Evolutionary conservation across 2,329 filamentous ascomycete species (phyloP).

Genomic region (Hypocreales sp.): DNA sequence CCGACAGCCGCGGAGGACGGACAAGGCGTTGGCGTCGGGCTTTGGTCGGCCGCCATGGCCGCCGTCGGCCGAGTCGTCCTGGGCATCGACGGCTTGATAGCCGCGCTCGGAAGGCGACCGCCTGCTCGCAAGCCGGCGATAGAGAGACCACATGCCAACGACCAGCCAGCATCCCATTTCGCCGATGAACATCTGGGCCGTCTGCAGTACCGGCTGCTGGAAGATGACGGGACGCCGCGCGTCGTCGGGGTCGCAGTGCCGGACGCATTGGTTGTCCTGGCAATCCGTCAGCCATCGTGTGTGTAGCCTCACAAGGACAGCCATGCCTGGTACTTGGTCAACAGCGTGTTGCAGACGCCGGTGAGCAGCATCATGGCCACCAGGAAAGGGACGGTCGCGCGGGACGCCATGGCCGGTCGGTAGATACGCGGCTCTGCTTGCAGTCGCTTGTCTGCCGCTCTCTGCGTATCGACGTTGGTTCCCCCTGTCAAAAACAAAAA

Average conservation of each 20-base stretch:
- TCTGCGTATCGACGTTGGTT: too few species aligned
- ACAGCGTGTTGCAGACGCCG: conserved; percentile 88
- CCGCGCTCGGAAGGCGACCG: conserved; percentile 29
- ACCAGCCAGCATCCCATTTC: conserved; percentile 96
- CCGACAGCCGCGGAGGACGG: conserved; percentile 53
- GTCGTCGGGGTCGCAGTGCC: conserved; percentile 63
- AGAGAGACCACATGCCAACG: conserved; percentile 53
- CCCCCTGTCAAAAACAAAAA: too few species aligned
- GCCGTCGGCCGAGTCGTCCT: conserved; percentile 18
- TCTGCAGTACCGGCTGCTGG: conserved; percentile 92
- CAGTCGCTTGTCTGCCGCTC: too few species aligned
- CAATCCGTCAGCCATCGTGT: background rate
- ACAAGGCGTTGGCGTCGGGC: conserved; percentile 37
- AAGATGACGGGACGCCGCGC: conserved; percentile 56
- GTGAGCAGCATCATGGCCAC: conserved; percentile 95
- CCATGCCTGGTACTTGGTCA: conserved; percentile 89
- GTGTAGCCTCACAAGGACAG: too few species aligned
- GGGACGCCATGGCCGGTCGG: conserved; percentile 50
- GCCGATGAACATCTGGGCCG: conserved; percentile 94
- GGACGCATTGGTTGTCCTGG: conserved; percentile 91
- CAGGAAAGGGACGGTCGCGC: conserved; percentile 63
- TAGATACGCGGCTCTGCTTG: too few species aligned
- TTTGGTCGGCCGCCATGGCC: conserved; percentile 2
- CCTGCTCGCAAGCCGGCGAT: conserved; percentile 37
- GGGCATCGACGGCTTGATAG: conserved; percentile 49